Base-by-base conservation (phyloP, 2,329 filamentous ascomycete genomes). In the Monilinia vaccinii-corymbosi region DNA sequence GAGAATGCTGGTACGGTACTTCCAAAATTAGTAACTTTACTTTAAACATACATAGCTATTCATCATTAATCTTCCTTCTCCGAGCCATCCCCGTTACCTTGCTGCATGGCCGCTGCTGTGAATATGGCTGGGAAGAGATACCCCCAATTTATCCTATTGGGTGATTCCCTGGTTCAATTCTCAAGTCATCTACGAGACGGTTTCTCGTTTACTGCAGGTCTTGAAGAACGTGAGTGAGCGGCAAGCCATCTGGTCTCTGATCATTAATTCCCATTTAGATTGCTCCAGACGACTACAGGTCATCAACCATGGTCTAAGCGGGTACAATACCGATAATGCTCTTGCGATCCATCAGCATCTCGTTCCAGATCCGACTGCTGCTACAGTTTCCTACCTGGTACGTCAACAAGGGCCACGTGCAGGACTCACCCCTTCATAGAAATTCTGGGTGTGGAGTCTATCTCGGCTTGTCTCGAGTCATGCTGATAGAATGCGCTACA, bases 121-220 rank as follows among this genome's bases (percentile, higher is more conserved):
- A n/a, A 47, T 23, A 59, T 59, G 57, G 32, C 50, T 59, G 31
- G 21, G 11, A 55, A 38, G 47, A 38, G 21, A 8, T 59, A 59
- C 16, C 57, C 58, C 34, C 89, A 92, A 70, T 78, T 92, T 67
- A 78, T 97, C 63, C 83, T 97, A 28, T 88, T 97, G 63, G 93
- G 93, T 58, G 94, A 97, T 75, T 96, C 90, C 36, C 86, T 97
- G 63, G 86, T 93, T 52, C 85, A 97, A 70, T 77, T 80, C 46
- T 81, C 84, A 2, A 81, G 81, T 64, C 77, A 80, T 40, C 77
- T 85, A 52, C 74, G 80, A 13, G 76, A 82, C 60, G 89, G 87
- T 18, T 93, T 92, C 73, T 89, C 81, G 0, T 89, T 95, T 68
- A 83, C 86, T 61, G 82, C 87, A 25, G 84, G 82, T 18, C 76